A percentile compares a stretch with the other conserved stretches of the same genome.
These are phyloP conservation scores for Metschnikowia continentalis DNA, from an alignment of 805 yeast genomes.

Conservation along the genomic window DNA sequence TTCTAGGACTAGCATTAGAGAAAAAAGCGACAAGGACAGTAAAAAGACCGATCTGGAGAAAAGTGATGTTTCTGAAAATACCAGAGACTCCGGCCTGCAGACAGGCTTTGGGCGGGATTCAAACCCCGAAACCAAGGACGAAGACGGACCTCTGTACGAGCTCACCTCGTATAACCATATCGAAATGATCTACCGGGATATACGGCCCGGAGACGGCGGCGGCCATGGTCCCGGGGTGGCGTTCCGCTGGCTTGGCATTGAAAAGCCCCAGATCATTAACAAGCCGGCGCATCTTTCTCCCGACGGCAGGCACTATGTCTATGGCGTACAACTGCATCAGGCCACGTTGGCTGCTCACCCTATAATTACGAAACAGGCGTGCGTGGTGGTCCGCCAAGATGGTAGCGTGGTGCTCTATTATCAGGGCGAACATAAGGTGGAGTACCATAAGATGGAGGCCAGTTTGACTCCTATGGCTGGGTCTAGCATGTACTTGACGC, in stretches of 20 bases:
- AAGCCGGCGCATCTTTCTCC: constrained; percentile 46
- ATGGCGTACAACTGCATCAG: constrained; percentile 56
- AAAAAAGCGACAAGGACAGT: not conserved
- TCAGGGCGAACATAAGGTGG: constrained; percentile 61
- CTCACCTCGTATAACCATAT: constrained; percentile 42
- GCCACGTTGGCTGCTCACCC: constrained; percentile 69
- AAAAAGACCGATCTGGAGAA: not conserved
- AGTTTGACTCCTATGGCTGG: constrained; percentile 18
- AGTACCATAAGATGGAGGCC: constrained; percentile 41
- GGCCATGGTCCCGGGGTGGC: constrained; percentile 30
- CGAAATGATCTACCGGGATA: constrained; percentile 48
- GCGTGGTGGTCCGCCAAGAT: constrained; percentile 58
- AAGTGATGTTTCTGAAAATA: too few species aligned
- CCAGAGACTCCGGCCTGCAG: too few species aligned
- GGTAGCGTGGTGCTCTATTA: constrained; percentile 60
- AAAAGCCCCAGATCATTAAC: constrained; percentile 58
- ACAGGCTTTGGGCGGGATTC: too few species aligned
- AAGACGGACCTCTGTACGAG: constrained; percentile 38
- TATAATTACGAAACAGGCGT: constrained; percentile 61
- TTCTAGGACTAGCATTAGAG: not conserved
- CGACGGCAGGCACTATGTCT: constrained; percentile 37
- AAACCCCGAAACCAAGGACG: not conserved
- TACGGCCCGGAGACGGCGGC: constrained; percentile 8
- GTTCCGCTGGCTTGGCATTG: constrained; percentile 71
- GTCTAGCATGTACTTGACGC: constrained; percentile 13